Evolutionary conservation across 179 eudicot genomes (phyloP).

Genomic region (Nepenthes alata): DNA sequence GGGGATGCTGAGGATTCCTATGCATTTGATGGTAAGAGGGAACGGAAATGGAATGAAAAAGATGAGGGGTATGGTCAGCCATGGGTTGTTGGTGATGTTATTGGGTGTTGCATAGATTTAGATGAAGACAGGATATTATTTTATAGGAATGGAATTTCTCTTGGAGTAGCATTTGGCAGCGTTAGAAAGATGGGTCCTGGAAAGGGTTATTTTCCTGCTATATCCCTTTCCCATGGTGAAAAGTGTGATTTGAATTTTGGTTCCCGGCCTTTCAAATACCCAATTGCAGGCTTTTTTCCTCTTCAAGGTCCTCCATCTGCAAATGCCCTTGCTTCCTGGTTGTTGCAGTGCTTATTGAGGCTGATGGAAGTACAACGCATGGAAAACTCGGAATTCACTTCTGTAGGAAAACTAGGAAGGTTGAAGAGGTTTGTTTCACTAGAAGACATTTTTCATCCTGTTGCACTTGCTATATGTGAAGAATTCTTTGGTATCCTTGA

Average conservation of each 20-base stretch:
- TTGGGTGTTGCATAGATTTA: conserved; percentile 89
- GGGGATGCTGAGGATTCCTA: conserved; percentile 97
- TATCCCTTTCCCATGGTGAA: conserved; percentile 91
- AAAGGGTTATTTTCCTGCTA: conserved; percentile 76
- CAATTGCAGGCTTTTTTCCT: conserved; percentile 63
- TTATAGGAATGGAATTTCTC: conserved; percentile 68
- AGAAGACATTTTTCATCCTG: conserved; percentile 58
- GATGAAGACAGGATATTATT: conserved; percentile 52
- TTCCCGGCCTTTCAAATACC: conserved; percentile 62
- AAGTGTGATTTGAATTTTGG: conserved; percentile 89
- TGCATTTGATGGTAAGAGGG: conserved; percentile 92
- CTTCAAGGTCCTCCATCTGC: conserved; percentile 55
- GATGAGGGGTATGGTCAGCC: conserved; percentile 74
- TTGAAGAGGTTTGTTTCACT: conserved; percentile 77
- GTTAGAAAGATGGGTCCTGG: conserved; percentile 74
- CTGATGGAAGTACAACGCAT: conserved; percentile 48
- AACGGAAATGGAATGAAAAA: conserved; percentile 70
- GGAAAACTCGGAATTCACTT: conserved; percentile 43
- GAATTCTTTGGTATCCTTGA: conserved; percentile 51
- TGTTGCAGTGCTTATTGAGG: conserved; percentile 63
- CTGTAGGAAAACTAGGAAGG: conserved; percentile 69
- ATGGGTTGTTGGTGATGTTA: conserved; percentile 94
- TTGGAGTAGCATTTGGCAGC: conserved; percentile 78
- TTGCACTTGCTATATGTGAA: conserved; percentile 60
- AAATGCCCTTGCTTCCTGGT: conserved; percentile 26